These are phyloP conservation scores for Orbilia blumenaviensis DNA, from an alignment of 2,329 filamentous ascomycete species.

Conservation along the genomic window DNA sequence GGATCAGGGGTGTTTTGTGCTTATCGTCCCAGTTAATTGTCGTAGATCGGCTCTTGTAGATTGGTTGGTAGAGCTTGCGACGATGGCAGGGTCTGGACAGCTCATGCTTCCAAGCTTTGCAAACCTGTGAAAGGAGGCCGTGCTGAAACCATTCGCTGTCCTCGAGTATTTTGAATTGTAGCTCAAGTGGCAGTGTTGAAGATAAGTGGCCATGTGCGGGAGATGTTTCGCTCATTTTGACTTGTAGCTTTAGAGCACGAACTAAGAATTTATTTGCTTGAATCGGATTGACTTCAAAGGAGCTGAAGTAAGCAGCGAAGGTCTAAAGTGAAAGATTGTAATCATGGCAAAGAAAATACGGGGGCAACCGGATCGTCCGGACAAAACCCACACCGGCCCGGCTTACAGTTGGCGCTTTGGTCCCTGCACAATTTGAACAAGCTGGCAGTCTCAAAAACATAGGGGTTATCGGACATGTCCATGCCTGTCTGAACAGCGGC, in stretches of 20 bases:
- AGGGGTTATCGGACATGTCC: constrained; percentile 22
- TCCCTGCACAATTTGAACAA: constrained; percentile 10
- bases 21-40: constrained; percentile 14
- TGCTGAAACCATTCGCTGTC: constrained; percentile 43
- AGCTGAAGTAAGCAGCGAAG: constrained; percentile 7
- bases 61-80: constrained; percentile 36
- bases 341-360: neutral
- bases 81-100: constrained; percentile 14
- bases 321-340: neutral
- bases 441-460: constrained; percentile 13
- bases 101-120: constrained; percentile 31
- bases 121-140: constrained; percentile 29
- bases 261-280: neutral
- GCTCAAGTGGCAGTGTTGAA: constrained; percentile 21
- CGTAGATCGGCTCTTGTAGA: constrained; percentile 17
- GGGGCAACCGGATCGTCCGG: neutral
- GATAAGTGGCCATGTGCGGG: constrained; percentile 9
- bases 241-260: neutral
- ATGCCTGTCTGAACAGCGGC: constrained; percentile 1
- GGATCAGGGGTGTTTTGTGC: constrained; percentile 20
- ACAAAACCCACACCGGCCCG: constrained; percentile 8
- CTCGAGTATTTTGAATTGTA: constrained; percentile 42
- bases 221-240: neutral
- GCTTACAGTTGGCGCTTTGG: constrained; percentile 11
- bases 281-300: neutral